Percentiles rank a stretch among this genome's conserved stretches.
phyloP scores from a whole-genome alignment of 345 rosid genomes.

The Camelina neglecta region DNA sequence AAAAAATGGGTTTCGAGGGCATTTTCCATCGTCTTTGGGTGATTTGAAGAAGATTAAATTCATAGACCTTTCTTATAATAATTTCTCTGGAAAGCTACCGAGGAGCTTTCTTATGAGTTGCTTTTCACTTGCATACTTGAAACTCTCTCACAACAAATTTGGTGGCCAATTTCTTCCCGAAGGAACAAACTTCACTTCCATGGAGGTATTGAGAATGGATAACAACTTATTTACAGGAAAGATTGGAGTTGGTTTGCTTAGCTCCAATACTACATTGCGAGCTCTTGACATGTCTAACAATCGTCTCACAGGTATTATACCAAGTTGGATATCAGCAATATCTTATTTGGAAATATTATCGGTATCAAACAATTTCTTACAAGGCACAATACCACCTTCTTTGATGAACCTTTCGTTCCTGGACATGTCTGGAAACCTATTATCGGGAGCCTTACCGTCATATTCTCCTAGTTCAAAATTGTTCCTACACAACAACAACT shows the following conservation, averaged over 20 bases:
- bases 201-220: not conserved
- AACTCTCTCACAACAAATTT: not conserved
- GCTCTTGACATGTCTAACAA: not conserved
- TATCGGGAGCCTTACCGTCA: not conserved
- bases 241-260: conserved; percentile 7
- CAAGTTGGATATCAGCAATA: not conserved
- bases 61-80: conserved; percentile 9
- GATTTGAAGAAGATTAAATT: not conserved
- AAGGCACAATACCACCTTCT: not conserved
- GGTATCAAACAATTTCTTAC: not conserved
- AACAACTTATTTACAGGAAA: not conserved
- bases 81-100: conserved; percentile 12
- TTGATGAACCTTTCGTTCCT: not conserved
- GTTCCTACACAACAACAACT: not conserved
- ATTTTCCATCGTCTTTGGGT: conserved; percentile 16
- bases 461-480: not conserved
- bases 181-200: not conserved
- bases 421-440: not conserved
- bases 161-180: not conserved
- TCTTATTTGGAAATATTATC: not conserved
- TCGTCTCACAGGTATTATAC: not conserved
- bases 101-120: not conserved
- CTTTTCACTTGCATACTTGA: not conserved
- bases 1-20: not conserved
- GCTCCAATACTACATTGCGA: not conserved